phyloP scores from a whole-genome alignment of 2,329 filamentous ascomycete genomes.

The Fusarium odoratissimum region DNA sequence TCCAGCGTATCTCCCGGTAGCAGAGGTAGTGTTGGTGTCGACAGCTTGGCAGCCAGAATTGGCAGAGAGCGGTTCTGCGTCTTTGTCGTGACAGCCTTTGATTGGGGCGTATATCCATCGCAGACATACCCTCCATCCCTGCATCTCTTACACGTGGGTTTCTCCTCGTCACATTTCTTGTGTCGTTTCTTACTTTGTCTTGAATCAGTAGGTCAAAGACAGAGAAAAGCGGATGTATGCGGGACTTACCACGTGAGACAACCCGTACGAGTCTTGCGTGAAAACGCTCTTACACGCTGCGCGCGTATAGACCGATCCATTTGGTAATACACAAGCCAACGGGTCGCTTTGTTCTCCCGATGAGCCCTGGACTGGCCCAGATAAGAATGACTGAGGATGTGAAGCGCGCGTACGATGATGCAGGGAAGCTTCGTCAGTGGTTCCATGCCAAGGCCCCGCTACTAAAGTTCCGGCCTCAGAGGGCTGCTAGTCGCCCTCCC shows the following conservation, averaged over 20 bases:
- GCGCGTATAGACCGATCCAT: constrained; percentile 2
- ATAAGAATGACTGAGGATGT: neutral
- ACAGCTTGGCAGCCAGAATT: neutral
- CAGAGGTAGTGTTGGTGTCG: neutral
- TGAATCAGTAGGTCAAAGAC: neutral
- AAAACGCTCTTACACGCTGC: neutral
- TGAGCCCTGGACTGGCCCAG: neutral
- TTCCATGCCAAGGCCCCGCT: neutral
- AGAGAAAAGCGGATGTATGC: neutral
- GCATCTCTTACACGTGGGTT: constrained; percentile 11
- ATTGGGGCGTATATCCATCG: constrained; percentile 5
- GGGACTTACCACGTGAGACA: constrained; percentile 16
- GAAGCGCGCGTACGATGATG: neutral
- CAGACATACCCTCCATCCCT: constrained; percentile 16
- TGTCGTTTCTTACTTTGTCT: constrained; percentile 8
- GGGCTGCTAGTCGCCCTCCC: neutral
- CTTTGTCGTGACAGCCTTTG: neutral
- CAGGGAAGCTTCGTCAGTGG: neutral
- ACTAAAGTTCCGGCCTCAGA: neutral
- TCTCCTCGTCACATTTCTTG: constrained; percentile 14
- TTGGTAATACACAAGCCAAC: neutral
- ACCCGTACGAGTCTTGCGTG: constrained; percentile 7
- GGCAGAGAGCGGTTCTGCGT: neutral
- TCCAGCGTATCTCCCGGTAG: neutral
- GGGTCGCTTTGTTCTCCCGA: neutral